Conservation (phyloP, 495 filamentous ascomycete species). For the Sphaerosporella brunnea region DNA sequence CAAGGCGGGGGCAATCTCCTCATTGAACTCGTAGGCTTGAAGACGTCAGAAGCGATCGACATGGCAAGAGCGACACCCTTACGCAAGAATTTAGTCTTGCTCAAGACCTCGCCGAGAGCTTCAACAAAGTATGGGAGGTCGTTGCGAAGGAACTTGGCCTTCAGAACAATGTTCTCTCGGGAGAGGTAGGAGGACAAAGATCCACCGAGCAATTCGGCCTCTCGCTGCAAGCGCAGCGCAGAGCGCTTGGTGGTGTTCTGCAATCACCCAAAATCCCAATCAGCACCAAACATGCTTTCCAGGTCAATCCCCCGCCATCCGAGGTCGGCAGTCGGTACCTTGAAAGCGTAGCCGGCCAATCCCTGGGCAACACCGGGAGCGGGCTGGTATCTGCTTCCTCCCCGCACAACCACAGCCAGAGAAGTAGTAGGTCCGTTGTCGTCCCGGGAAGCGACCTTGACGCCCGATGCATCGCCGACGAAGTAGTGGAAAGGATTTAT, state of each 20-base stretch:
- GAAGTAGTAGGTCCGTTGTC: slow-evolving; percentile 71
- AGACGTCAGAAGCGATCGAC: slow-evolving; percentile 13
- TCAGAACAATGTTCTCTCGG: slow-evolving; percentile 76
- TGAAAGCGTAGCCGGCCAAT: slow-evolving; percentile 87
- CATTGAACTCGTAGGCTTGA: slow-evolving; percentile 69
- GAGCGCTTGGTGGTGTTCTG: slow-evolving; percentile 75
- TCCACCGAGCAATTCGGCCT: slow-evolving; percentile 83
- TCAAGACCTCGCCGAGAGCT: slow-evolving; percentile 77
- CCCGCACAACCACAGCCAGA: slow-evolving; percentile 78
- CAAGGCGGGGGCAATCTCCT: slow-evolving; percentile 61
- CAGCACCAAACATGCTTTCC: slow-evolving; percentile 1
- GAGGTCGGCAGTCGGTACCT: slow-evolving; percentile 38
- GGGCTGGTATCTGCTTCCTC: slow-evolving; percentile 77
- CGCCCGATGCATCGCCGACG: slow-evolving; percentile 60
- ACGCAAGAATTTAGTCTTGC: slow-evolving; percentile 71
- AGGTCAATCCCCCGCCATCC: neutral
- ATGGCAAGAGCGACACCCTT: slow-evolving; percentile 30
- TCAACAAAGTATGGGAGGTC: slow-evolving; percentile 97
- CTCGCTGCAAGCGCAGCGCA: slow-evolving; percentile 77
- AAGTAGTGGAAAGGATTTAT: slow-evolving; percentile 65
- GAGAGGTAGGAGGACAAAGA: slow-evolving; percentile 71
- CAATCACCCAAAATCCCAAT: slow-evolving; percentile 5
- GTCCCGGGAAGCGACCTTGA: slow-evolving; percentile 84
- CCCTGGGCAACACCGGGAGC: slow-evolving; percentile 77
- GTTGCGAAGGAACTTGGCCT: slow-evolving; percentile 83